Evolutionary conservation across 768 basidiomycete genomes (phyloP).

Genomic region (Piloderma croceum): DNA sequence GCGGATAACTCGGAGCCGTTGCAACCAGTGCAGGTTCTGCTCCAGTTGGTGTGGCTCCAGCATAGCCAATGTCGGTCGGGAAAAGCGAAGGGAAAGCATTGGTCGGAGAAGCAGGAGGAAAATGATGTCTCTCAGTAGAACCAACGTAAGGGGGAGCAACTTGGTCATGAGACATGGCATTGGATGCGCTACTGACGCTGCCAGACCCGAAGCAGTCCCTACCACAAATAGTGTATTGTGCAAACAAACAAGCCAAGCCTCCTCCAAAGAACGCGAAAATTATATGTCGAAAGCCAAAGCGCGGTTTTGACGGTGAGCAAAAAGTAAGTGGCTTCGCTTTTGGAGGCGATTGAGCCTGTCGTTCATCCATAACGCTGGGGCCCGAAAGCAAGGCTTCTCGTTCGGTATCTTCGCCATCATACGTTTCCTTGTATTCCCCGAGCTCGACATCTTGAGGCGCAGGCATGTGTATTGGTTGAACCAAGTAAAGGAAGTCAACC

Average conservation of each 20-base stretch:
- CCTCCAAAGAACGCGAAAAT: constrained; percentile 51
- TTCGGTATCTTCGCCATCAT: constrained; percentile 20
- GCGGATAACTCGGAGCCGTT: constrained; percentile 74
- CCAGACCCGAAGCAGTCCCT: constrained; percentile 29
- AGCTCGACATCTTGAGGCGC: constrained; percentile 19
- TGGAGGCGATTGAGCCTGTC: constrained; percentile 5
- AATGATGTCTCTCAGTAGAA: constrained; percentile 62
- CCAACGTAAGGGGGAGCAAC: constrained; percentile 66
- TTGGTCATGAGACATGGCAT: constrained; percentile 25
- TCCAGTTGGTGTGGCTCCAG: constrained; percentile 74
- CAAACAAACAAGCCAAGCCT: constrained; percentile 41
- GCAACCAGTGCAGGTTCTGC: constrained; percentile 68
- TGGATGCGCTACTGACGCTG: not conserved
- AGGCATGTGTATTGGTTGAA: too few species aligned
- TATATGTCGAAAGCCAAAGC: constrained; percentile 29
- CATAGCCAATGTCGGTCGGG: constrained; percentile 71
- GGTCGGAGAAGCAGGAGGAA: constrained; percentile 69
- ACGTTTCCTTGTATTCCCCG: constrained; percentile 10
- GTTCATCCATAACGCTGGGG: constrained; percentile 5
- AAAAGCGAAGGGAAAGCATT: constrained; percentile 69
- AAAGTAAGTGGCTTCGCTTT: constrained; percentile 24
- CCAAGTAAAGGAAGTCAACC: too few species aligned
- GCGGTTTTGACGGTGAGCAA: constrained; percentile 15
- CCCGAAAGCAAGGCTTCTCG: constrained; percentile 34
- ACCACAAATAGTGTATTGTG: constrained; percentile 45